Evolutionary conservation across 257 asterid genomes (phyloP).

Genomic region (Penstemon davidsonii): DNA sequence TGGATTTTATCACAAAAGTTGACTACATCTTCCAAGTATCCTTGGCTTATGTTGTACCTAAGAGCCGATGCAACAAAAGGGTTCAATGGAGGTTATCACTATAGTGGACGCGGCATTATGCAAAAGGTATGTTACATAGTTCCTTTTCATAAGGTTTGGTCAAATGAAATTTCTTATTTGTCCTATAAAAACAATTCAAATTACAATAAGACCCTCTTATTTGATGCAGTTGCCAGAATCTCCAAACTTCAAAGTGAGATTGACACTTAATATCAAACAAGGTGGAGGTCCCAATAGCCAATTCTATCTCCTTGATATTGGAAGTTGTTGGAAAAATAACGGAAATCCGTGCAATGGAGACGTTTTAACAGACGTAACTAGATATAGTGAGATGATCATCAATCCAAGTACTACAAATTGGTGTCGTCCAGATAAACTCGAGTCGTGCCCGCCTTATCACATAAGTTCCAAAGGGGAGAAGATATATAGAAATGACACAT

Average conservation of each 20-base stretch:
- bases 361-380: constrained; percentile 71
- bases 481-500: constrained; percentile 58
- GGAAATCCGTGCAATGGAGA: constrained; percentile 80
- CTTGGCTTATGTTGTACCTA: constrained; percentile 86
- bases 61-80: constrained; percentile 78
- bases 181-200: no score
- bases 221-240: constrained; percentile 63
- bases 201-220: no score
- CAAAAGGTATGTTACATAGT: constrained; percentile 43
- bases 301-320: constrained; percentile 74
- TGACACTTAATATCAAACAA: constrained; percentile 63
- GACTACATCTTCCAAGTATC: constrained; percentile 72
- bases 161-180: no score
- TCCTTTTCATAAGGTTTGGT: neutral
- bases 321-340: constrained; percentile 85
- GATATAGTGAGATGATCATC: constrained; percentile 87
- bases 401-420: constrained; percentile 79
- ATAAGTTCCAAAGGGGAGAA: constrained; percentile 52
- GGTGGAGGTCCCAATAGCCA: constrained; percentile 86
- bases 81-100: constrained; percentile 82
- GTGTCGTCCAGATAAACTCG: constrained; percentile 70
- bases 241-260: constrained; percentile 75
- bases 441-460: constrained; percentile 83
- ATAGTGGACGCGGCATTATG: constrained; percentile 75
- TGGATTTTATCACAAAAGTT: constrained; percentile 67